Base-by-base conservation (phyloP, 2,329 filamentous ascomycete genomes). In the Sporothrix phasma region DNA sequence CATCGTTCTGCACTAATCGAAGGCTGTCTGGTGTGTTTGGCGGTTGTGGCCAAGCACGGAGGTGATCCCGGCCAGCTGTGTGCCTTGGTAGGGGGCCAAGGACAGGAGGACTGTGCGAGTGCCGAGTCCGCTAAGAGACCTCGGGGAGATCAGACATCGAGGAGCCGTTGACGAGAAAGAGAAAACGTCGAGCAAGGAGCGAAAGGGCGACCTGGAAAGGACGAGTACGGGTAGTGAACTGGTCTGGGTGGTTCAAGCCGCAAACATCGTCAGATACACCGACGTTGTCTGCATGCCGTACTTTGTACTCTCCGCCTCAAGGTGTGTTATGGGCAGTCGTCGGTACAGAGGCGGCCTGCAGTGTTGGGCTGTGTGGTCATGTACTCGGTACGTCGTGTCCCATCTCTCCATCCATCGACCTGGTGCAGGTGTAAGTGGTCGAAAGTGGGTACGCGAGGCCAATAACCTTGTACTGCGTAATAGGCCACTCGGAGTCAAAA, bases 401-500 rank as follows among this genome's bases (percentile, higher is more conserved):
- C n/a, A n/a, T n/a, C n/a, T n/a, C n/a, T n/a, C n/a, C n/a, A n/a
- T n/a, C n/a, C n/a, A n/a, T n/a, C n/a, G n/a, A 3, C 34, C 13
- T 11, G 3, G 7, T 10, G 34, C 34, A 37, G 51, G 51, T 54
- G 39, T 58, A 58, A 58, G 54, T 58, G 54, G 37, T 3, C 34
- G 31, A 54, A 29, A 43, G 54, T 56, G 51, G 54, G 15, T 24
- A 43, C 31, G 51, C 34, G 10, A 29, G 31, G 31, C 6, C 41
- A 37, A 31, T 17, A 10, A 10, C 37, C 24, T n/a, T n/a, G n/a
- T n/a, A 26, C n/a, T 11, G 17, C 22, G 29, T 47, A 26, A 46
- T 46, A 63, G 51, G 49, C 15, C 31, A 34, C 31, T 26, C 62
- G 54, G 62, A 41, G 41, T 34, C 56, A 61, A 64, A 45, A 60